Base-by-base conservation (phyloP, 2,329 filamentous ascomycete species). In the Fusarium tjaetaba region DNA sequence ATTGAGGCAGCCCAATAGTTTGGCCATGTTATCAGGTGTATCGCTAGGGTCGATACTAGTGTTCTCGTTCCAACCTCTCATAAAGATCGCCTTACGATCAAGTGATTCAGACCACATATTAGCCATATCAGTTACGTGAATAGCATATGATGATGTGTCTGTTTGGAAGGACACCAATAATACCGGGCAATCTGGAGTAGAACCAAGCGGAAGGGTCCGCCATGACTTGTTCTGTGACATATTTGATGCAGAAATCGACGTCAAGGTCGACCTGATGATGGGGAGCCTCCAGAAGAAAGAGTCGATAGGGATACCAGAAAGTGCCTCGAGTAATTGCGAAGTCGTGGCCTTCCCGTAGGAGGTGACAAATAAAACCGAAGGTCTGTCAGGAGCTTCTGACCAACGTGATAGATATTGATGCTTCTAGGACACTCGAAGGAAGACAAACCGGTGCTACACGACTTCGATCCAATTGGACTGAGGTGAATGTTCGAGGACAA, bases 11-110 rank as follows among this genome's bases (percentile, higher is more conserved):
- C 88, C 85, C 20, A 95, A 83, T 58, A 96, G 89, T 57, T 91
- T 90, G 32, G 82, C 79, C 82, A 94, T 89, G 77, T 96, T 93
- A 57, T 90, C 88, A 0, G 86, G 84, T 68, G 92, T 91, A 73
- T 92, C 90, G 78, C 88, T 90, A 3, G 93, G 91, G 78, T 96
- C 93, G 69, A 96, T 94, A 69, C 88, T 91, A 22, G 91, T 93
- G 75, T 90, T 87, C 74, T 91, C 87, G 30, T 87, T 82, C 63
- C 89, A 85, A 36, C 90, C 92, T 67, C 92, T 88, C 67, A 86
- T 83, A 62, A 91, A 86, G 64, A 96, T 92, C 16, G 84, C 86
- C n/a, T 84, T 85, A 28, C 89, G 85, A 63, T 90, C 87, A 28
- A 95, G 82, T 14, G 81, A 85, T 81, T 95, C 93, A 32, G 84